Conservation (phyloP, 1,284 basidiomycete species). For the Trametes versicolor region DNA sequence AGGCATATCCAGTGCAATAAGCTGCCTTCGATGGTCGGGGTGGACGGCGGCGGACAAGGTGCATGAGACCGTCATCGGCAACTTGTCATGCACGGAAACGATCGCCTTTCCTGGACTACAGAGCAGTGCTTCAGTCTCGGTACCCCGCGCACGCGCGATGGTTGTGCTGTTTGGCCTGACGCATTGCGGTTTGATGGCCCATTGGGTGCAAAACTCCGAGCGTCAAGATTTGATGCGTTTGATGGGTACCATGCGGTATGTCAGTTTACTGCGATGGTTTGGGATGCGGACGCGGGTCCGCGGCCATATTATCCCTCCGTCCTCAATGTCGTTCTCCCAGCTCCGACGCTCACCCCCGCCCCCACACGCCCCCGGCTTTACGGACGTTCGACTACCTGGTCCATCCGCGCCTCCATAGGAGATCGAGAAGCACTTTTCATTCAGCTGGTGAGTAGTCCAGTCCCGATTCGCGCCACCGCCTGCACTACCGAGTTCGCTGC, state of each 20-base stretch:
- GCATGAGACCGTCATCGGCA: not conserved
- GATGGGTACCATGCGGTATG: conserved; percentile 24
- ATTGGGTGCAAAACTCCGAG: not conserved
- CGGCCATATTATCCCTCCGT: conserved; percentile 22
- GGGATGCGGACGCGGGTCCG: not conserved
- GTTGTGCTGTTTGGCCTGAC: conserved; percentile 5
- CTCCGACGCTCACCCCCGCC: conserved; percentile 12
- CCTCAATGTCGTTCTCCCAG: conserved; percentile 5
- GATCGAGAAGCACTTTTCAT: not conserved
- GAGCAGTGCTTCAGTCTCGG: not conserved
- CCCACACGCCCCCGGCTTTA: conserved; percentile 3
- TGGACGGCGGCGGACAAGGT: not conserved
- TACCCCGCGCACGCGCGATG: not conserved
- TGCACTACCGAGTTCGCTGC: not conserved
- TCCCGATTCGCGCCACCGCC: not conserved
- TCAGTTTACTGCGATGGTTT: conserved; percentile 14
- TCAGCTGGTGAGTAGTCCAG: conserved; percentile 1
- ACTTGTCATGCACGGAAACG: not conserved
- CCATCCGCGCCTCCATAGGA: conserved; percentile 1
- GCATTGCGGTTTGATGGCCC: conserved; percentile 9
- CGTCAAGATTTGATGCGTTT: conserved; percentile 20
- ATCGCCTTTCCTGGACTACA: not conserved
- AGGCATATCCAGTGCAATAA: not conserved
- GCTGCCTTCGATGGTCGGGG: not conserved
- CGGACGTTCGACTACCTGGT: conserved; percentile 7